Base-by-base conservation (phyloP, 805 yeast species). In the Tetrapisispora namnaoensis region DNA sequence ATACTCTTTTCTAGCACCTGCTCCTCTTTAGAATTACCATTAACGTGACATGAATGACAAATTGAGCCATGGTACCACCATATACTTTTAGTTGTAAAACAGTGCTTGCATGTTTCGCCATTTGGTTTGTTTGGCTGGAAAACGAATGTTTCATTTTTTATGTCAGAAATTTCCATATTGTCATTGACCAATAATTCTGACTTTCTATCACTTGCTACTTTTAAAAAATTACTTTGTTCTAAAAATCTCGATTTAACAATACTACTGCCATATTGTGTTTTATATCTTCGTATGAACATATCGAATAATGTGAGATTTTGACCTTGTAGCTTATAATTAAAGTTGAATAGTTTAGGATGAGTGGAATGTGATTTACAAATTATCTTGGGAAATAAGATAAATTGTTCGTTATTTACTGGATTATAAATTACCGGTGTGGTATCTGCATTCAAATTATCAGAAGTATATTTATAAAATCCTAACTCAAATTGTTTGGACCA, bases 11-110 rank as follows among this genome's bases (percentile, higher is more conserved):
- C 16, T 8, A 28, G 3, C 4, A 5, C 2, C n/a, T 4, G 2
- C n/a, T 27, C 9, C 3, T 20, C 13, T 4, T 30, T 11, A n/a
- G 4, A 2, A 21, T 14, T 7, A 27, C 17, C 42, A 10, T 45
- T 47, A 35, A 56, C 24, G 35, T 54, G 53, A 41, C 62, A 61
- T 14, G 49, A 21, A 42, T 59, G 59, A 32, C 60, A 58, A n/a
- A 55, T 42, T 10, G 44, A 24, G 10, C 49, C 36, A 9, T 41
- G 44, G 44, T 53, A 56, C 66, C 66, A 62, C 37, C 44, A 57
- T 8, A 59, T 45, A 14, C 53, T 50, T 5, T 24, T 41, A 4
- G 28, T 42, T 10, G 49, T 51, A 1, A 44, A 42, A 44, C 66
- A 62, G 9, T 37, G 46, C 8, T 17, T 18, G 30, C 66, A 62